Evolutionary conservation across 1,139 yeast species (phyloP), one percentile per base, ranked within the genome.

Genomic region (Blastobotrys capitulatus): DNA sequence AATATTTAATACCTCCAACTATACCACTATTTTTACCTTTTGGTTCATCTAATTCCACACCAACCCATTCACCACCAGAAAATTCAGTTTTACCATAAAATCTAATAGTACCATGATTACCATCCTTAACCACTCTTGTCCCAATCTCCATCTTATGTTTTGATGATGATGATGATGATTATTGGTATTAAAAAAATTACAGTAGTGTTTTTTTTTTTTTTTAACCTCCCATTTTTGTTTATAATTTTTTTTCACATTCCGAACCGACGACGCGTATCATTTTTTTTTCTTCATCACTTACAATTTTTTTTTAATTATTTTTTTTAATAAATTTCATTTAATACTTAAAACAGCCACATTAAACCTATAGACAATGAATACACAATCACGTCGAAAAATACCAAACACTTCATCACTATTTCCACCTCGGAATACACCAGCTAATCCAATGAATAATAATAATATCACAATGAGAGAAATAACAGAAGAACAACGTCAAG

Each of bases 401-500:
- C 46, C 49, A 26, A 47, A 42, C 36, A 37, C 46, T 15, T 29
- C 26, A 18, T 16, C 38, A 19, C 13, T 42, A 22, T 42, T 42
- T 37, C 38, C 40, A 18, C 32, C 34, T 22, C 2, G 22, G 19
- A 29, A 20, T 8, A 25, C 44, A 31, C 19, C 25, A 41, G 34
- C 42, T 16, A 32, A 18, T 15, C 4, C 18, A 32, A 27, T 19
- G 12, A 26, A 15, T 26, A 26, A 16, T 5, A 25, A 6, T 29
- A 38, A 36, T 12, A 40, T 26, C 35, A 26, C 19, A 10, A 44
- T 49, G 39, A 56, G 65, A 13, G 95, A 88, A 60, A 73, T 90
- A 49, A 74, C 89, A 46, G 90, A 87, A 49, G 97, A 90, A 61
- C 97, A 92, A 65, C 83, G 84, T 58, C 94, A 86, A 60, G 97